Evolutionary conservation across 2,329 filamentous ascomycete species (phyloP), one percentile per base, ranked within the genome.

Genomic region (Trichoderma atroviride): DNA sequence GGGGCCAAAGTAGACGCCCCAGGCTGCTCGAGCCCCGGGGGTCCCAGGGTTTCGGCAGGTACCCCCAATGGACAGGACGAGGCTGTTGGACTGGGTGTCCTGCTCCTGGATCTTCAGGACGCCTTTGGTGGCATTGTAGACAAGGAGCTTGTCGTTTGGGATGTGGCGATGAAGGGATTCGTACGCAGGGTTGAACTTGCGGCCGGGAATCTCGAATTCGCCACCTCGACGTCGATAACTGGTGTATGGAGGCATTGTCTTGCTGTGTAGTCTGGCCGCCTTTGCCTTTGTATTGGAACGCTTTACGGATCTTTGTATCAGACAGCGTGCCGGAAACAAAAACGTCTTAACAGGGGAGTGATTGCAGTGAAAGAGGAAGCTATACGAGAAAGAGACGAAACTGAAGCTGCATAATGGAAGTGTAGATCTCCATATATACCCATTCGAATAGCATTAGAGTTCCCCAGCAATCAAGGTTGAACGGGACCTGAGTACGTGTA

Each of bases 1-100:
- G 7, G 72, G 72, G 3, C 75, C 76, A 59, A 75, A 75, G 52
- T 72, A 77, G 22, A 75, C 74, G 24, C 70, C 72, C 74, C 74
- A 77, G 13, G 73, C 40, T 0, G 71, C 75, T 7, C 66, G 70
- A 5, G 75, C 75, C 1, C 57, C 57, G 0, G 65, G 71, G 6
- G 55, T 73, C 4, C 75, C 75, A 55, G 71, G 74, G 50, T 64
- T 55, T 14, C 72, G 74, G 60, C 73, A 75, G n/a, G 72, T 73
- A 19, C 76, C 74, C 65, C 72, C 70, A 31, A 75, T 75, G 43
- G 63, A 65, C n/a, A 77, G 66, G 5, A 76, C 74, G 2, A 75
- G 31, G 4, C 69, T 72, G 2, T 13, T 7, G 2, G 3, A 33
- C 7, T 13, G 4, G 9, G 55, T 29, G 10, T 52, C 19, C 40